Conservation (phyloP, 2,329 filamentous ascomycete genomes). For the Colletotrichum sp. region DNA sequence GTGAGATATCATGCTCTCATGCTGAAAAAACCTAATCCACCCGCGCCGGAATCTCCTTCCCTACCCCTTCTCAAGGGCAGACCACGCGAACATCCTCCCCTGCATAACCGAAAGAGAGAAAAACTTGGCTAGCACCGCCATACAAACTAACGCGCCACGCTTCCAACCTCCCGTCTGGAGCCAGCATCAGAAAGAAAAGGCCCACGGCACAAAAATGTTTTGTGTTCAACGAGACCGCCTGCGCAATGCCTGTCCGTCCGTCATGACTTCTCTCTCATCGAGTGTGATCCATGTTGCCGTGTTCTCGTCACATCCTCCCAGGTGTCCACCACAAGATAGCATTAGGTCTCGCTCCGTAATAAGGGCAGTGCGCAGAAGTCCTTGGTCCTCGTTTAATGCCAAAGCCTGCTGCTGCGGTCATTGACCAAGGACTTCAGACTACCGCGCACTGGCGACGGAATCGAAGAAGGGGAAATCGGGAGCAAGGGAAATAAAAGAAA, state of each 20-base stretch:
- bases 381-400: not conserved
- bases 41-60: not conserved
- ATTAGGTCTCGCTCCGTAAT: not conserved
- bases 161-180: not conserved
- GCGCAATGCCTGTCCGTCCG: not conserved
- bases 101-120: constrained; percentile 22
- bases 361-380: not conserved
- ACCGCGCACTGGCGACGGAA: not conserved
- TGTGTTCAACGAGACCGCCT: constrained; percentile 6
- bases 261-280: not conserved
- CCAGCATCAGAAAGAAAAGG: not conserved
- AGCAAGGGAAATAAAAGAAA: constrained; percentile 19
- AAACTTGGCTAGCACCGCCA: constrained; percentile 14
- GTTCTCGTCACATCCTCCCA: not conserved
- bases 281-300: not conserved
- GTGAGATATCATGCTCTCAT: constrained; percentile 21
- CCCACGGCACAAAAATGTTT: not conserved
- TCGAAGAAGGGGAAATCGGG: not conserved
- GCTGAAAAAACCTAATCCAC: not conserved
- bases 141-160: constrained; percentile 26
- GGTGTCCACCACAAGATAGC: not conserved
- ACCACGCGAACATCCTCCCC: not conserved
- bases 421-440: not conserved
- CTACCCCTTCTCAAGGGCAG: not conserved
- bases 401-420: not conserved